phyloP scores from a whole-genome alignment of 2,329 filamentous ascomycete genomes.

The Exophiala aquamarina region DNA sequence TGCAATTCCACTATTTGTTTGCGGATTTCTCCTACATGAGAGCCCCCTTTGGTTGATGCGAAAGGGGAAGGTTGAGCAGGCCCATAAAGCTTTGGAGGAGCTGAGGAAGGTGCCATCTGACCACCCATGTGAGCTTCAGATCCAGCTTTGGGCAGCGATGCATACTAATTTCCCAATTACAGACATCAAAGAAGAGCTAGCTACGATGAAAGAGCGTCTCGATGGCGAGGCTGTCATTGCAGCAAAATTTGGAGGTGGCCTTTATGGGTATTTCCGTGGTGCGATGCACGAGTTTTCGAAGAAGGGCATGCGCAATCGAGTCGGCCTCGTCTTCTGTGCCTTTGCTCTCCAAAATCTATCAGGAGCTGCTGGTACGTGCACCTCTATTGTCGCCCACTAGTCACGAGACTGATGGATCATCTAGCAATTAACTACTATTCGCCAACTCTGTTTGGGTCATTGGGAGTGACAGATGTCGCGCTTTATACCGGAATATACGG shows the following conservation, averaged over 20 bases:
- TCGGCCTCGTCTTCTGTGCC: background rate
- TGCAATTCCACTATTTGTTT: conserved; percentile 31
- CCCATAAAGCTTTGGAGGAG: conserved; percentile 1
- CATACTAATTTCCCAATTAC: background rate
- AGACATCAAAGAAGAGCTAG: conserved; percentile 3
- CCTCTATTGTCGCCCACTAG: background rate
- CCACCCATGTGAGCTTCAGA: background rate
- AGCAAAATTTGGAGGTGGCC: background rate
- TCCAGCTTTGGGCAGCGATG: background rate
- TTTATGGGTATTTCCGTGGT: background rate
- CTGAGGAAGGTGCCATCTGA: background rate
- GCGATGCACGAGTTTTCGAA: conserved; percentile 1
- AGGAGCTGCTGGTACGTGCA: conserved; percentile 1
- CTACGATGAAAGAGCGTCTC: conserved; percentile 1
- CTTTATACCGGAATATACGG: conserved; percentile 1
- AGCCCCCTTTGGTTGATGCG: conserved; percentile 1
- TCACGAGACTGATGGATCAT: background rate
- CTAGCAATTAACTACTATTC: conserved; percentile 2
- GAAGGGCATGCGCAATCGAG: conserved; percentile 5
- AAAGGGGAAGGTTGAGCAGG: conserved; percentile 5
- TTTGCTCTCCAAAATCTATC: conserved; percentile 1
- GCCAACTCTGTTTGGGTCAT: background rate
- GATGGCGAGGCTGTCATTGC: conserved; percentile 1
- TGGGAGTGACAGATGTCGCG: conserved; percentile 1
- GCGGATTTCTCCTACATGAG: conserved; percentile 5